phyloP scores from a whole-genome alignment of 2,329 filamentous ascomycete species.

The Aspergillus pseudoterreus region DNA sequence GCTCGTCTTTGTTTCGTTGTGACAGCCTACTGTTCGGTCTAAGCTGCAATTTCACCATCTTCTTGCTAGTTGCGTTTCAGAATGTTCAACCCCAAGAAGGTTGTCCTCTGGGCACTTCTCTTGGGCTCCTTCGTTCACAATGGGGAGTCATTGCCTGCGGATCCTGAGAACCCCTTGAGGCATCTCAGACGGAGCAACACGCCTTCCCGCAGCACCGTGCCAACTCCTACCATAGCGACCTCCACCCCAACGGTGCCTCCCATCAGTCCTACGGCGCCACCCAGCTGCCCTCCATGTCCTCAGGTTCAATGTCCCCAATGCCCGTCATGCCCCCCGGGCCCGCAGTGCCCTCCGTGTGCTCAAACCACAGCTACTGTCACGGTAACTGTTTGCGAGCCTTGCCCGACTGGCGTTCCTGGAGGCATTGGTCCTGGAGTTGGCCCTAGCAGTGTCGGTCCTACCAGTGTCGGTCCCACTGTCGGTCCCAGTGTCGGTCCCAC shows the following conservation, averaged over 20 bases:
- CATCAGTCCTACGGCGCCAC: neutral
- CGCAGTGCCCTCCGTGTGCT: neutral
- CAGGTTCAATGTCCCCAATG: neutral
- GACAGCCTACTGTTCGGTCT: neutral
- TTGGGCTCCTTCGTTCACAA: neutral
- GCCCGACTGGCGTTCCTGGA: slow-evolving; percentile 4
- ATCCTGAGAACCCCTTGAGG: neutral
- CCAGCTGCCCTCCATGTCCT: neutral
- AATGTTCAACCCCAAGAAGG: neutral
- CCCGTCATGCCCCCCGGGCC: neutral
- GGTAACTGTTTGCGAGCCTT: slow-evolving; percentile 8
- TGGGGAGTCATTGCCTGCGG: neutral
- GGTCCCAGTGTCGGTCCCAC: neutral
- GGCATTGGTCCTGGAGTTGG: slow-evolving; percentile 2
- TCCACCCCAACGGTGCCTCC: neutral
- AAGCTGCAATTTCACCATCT: neutral
- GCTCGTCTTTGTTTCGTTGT: neutral
- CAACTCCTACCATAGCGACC: neutral
- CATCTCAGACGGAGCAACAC: neutral
- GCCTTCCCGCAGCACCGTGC: neutral
- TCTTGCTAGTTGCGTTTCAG: neutral
- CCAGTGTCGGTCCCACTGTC: neutral
- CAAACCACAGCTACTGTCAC: neutral
- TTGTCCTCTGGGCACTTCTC: neutral
- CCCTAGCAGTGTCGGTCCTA: slow-evolving; percentile 2